Base-by-base conservation (phyloP, 2,329 filamentous ascomycete genomes). In the Chaetomium olivaceum region DNA sequence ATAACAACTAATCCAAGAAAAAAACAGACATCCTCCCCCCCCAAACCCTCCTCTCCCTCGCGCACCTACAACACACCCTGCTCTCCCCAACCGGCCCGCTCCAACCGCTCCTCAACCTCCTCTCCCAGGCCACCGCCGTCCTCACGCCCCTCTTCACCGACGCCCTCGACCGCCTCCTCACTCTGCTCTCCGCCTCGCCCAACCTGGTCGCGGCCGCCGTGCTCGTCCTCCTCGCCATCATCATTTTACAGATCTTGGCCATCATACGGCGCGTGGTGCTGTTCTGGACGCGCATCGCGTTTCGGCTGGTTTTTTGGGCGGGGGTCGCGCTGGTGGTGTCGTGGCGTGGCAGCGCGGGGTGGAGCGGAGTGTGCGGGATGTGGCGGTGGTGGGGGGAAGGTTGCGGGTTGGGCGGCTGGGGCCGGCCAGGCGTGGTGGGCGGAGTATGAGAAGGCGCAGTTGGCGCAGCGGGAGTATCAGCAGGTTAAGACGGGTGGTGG, bases 251-350 rank as follows among this genome's bases (percentile, higher is more conserved):
- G 74, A 75, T 93, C 64, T 80, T 95, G 51, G 79, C 89, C 69
- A 89, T 90, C 80, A 80, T 92, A 21, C 87, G 88, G 67, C 85
- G 91, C 67, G 79, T 92, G 23, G 82, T 96, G 65, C 80, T 92
- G 74, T 96, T 89, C 80, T 92, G 92, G 87, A 85, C 92, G 61
- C 81, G 85, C n/a, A 74, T 96, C 63, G 82, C 83, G 12, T 76
- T 91, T 68, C 79, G 84, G 27, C 70, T 92, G 51, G 76, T 85
- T 1, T 87, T 92, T 69, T 95, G 88, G 87, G 84, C 83, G 1
- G 75, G 80, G 1, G 70, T 93, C 2, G 78, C 83, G 4, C 80
- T 82, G 0, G 51, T 87, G 0, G 81, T 81, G 0, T 79, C 87
- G 21, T 82, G 83, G 80, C 89, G 3, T 90, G 84, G 76, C 87